phyloP scores from a whole-genome alignment of 345 rosid species.

The Hibiscus mutabilis region DNA sequence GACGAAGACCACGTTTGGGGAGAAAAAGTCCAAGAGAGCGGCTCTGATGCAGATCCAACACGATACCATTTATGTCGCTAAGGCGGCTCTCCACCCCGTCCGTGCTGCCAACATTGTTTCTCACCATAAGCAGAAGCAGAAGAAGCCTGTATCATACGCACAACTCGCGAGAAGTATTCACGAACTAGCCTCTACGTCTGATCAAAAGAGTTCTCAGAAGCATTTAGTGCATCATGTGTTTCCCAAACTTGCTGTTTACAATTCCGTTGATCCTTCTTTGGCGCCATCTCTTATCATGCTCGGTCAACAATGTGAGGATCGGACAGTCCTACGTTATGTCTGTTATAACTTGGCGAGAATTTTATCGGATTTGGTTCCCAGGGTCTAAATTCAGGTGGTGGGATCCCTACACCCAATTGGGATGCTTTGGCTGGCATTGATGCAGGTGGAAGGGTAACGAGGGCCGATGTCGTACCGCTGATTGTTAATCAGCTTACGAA shows the following conservation, averaged over 20 bases:
- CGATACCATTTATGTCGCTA: constrained; percentile 89
- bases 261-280: constrained; percentile 95
- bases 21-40: constrained; percentile 76
- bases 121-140: constrained; percentile 57
- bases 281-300: constrained; percentile 99
- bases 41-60: constrained; percentile 84
- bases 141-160: constrained; percentile 95
- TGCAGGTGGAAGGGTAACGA: constrained; percentile 94
- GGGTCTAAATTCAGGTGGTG: constrained; percentile 91
- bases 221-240: constrained; percentile 87
- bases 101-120: constrained; percentile 66
- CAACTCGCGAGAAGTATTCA: constrained; percentile 99
- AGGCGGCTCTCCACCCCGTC: constrained; percentile 69
- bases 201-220: constrained; percentile 81
- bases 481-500: constrained; percentile 71
- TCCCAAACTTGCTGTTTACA: constrained; percentile 96
- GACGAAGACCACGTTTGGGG: constrained; percentile 55
- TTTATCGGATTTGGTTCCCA: constrained; percentile 75
- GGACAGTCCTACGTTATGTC: constrained; percentile 89
- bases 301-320: constrained; percentile 93
- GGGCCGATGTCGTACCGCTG: constrained; percentile 97
- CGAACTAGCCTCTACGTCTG: constrained; percentile 90
- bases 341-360: constrained; percentile 98
- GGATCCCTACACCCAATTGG: constrained; percentile 99
- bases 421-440: constrained; percentile 98